A percentile compares a stretch with the other conserved stretches of the same genome.
Evolutionary conservation across 2,329 filamentous ascomycete species (phyloP).

Genomic region (Penicillium fuscoglaucum): DNA sequence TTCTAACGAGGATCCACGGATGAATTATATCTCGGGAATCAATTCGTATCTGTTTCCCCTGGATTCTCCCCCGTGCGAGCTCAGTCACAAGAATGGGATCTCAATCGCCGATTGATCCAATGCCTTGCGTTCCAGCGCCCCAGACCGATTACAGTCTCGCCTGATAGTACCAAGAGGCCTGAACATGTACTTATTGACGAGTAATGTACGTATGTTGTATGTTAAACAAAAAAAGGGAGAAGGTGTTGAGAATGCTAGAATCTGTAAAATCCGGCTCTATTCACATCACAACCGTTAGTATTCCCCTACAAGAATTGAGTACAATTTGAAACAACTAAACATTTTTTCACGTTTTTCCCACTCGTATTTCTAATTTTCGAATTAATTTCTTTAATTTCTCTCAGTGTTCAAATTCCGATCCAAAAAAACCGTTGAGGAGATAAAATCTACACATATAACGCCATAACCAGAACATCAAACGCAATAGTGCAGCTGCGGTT

Average conservation of each 20-base stretch:
- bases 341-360: no score
- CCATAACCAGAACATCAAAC: neutral
- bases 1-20: neutral
- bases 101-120: constrained; percentile 23
- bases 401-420: neutral
- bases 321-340: neutral
- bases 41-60: neutral
- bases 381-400: neutral
- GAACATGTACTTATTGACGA: neutral
- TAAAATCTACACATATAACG: neutral
- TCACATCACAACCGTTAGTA: neutral
- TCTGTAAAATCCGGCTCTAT: neutral
- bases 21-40: neutral
- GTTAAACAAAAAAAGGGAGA: neutral
- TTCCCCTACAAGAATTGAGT: neutral
- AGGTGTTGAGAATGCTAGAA: neutral
- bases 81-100: constrained; percentile 1
- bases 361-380: neutral
- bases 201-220: neutral
- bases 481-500: constrained; percentile 1
- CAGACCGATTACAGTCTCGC: constrained; percentile 4
- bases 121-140: constrained; percentile 4
- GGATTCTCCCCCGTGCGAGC: constrained; percentile 4
- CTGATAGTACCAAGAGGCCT: neutral
- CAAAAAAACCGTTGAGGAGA: no score